These are phyloP conservation scores for Malania oleifera DNA, from an alignment of 164 flowering plant species.

Conservation along the genomic window DNA sequence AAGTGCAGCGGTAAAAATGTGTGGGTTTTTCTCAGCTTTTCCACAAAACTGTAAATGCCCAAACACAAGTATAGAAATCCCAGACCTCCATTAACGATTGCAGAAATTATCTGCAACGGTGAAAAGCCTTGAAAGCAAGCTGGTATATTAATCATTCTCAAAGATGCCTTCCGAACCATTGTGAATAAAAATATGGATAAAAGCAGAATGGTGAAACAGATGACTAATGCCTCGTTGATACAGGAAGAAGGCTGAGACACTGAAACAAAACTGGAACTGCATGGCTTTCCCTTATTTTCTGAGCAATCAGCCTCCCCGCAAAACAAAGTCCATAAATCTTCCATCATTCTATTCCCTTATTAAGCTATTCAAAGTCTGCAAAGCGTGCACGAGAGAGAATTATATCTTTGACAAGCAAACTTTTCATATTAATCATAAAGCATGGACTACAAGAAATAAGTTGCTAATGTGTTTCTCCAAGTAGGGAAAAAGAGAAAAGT, in stretches of 20 bases:
- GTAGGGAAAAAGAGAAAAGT: too few species aligned
- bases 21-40: constrained; percentile 9
- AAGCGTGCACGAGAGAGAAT: neutral
- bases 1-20: constrained; percentile 16
- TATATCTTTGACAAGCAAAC: too few species aligned
- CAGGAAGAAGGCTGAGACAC: constrained; percentile 28
- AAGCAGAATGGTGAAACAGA: constrained; percentile 30
- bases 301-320: constrained; percentile 34
- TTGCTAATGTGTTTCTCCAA: too few species aligned
- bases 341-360: constrained; percentile 17
- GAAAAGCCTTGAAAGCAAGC: constrained; percentile 17
- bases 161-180: constrained; percentile 20
- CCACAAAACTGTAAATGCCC: constrained; percentile 19
- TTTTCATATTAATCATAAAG: too few species aligned
- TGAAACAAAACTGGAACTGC: constrained; percentile 13
- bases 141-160: constrained; percentile 10
- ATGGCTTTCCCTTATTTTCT: constrained; percentile 10
- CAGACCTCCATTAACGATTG: constrained; percentile 32
- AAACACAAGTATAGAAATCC: constrained; percentile 32
- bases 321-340: constrained; percentile 27
- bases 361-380: constrained; percentile 15
- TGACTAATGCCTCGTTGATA: constrained; percentile 19
- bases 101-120: constrained; percentile 31
- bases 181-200: constrained; percentile 23
- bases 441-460: too few species aligned